Percentiles rank a stretch among this genome's conserved stretches.
Evolutionary conservation across 495 filamentous ascomycete genomes (phyloP).

Genomic region (Xylaria castorea): DNA sequence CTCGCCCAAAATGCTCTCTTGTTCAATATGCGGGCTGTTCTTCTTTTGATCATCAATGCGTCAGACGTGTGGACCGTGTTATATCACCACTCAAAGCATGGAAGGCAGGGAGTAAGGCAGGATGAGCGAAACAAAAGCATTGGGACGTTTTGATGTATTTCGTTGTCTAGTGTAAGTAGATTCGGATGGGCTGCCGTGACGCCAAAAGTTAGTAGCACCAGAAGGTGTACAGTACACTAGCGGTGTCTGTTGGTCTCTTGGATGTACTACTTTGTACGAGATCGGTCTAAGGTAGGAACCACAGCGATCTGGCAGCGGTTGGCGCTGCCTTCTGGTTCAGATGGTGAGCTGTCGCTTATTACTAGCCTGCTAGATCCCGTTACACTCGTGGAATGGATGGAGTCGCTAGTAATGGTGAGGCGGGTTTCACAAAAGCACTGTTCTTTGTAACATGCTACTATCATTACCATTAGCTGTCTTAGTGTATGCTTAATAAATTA

Average conservation of each 20-base stretch:
- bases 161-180: constrained; percentile 5
- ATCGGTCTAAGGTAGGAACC: constrained; percentile 30
- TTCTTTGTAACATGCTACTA: constrained; percentile 12
- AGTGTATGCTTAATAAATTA: not conserved
- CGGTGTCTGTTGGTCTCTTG: constrained; percentile 15
- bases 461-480: constrained; percentile 1
- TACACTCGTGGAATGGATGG: constrained; percentile 21
- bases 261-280: constrained; percentile 19
- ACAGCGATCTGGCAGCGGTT: constrained; percentile 25
- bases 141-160: constrained; percentile 10
- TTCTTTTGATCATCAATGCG: constrained; percentile 23
- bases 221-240: constrained; percentile 24
- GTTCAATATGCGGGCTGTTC: constrained; percentile 15
- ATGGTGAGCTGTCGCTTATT: constrained; percentile 18
- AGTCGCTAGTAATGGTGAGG: constrained; percentile 12
- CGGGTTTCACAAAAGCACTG: constrained; percentile 13
- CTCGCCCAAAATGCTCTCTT: not conserved
- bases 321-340: constrained; percentile 14
- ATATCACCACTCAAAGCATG: constrained; percentile 11
- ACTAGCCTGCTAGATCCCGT: constrained; percentile 27
- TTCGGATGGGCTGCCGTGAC: constrained; percentile 22
- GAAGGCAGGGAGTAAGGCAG: not conserved
- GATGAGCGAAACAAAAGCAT: not conserved
- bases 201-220: constrained; percentile 7
- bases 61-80: constrained; percentile 24